Evolutionary conservation across 768 basidiomycete genomes (phyloP).

Genomic region (Suillus placidus): DNA sequence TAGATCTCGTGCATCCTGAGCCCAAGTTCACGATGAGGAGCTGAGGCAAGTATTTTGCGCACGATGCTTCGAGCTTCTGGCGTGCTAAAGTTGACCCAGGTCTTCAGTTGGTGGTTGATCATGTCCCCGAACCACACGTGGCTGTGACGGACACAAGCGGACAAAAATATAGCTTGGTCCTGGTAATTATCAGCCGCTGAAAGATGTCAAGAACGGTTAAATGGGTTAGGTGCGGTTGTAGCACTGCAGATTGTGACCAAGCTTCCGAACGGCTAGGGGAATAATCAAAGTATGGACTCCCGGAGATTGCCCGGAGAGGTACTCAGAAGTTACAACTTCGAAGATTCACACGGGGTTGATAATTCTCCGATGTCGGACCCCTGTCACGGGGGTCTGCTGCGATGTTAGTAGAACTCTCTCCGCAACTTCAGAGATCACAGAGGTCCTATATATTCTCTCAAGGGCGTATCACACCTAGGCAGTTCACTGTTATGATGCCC

Average conservation of each 20-base stretch:
- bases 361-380: neutral
- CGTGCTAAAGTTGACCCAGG: conserved; percentile 12
- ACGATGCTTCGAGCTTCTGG: conserved; percentile 14
- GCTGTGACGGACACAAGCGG: too few relatives aligned
- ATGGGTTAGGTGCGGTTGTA: neutral
- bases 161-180: neutral
- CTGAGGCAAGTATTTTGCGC: conserved; percentile 12
- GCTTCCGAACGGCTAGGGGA: neutral
- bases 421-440: too few relatives aligned
- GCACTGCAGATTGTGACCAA: neutral
- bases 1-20: conserved; percentile 24
- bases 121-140: neutral
- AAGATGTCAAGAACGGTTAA: neutral
- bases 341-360: neutral
- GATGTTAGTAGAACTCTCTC: too few relatives aligned
- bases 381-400: neutral
- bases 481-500: neutral
- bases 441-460: too few relatives aligned
- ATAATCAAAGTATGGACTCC: neutral
- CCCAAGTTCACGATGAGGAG: conserved; percentile 10
- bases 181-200: neutral
- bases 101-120: conserved; percentile 6
- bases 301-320: too few relatives aligned
- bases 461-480: too few relatives aligned
- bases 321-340: neutral